phyloP scores from a whole-genome alignment of 2,329 filamentous ascomycete genomes.

The Dactylonectria estremocensis region DNA sequence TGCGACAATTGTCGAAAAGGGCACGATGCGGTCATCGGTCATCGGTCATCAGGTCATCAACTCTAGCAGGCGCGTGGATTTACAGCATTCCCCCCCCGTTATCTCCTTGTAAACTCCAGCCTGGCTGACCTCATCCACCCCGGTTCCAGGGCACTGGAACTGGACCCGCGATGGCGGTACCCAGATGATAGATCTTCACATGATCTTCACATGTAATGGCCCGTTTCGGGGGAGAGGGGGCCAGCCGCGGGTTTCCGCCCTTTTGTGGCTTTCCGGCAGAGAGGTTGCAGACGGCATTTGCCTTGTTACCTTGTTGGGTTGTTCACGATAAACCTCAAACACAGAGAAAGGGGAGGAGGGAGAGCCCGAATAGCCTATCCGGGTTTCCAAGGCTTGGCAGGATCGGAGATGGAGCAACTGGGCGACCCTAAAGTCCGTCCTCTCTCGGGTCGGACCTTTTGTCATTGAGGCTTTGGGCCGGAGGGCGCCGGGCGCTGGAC shows the following conservation, averaged over 20 bases:
- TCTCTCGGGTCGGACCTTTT: constrained; percentile 15
- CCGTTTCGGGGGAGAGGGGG: neutral
- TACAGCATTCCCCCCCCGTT: constrained; percentile 17
- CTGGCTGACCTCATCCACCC: constrained; percentile 1
- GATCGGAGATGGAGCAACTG: constrained; percentile 1
- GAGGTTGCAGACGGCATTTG: constrained; percentile 7
- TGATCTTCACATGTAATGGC: constrained; percentile 19
- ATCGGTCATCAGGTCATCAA: constrained; percentile 1
- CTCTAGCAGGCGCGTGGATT: neutral
- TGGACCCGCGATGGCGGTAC: constrained; percentile 16
- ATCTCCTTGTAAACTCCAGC: constrained; percentile 26
- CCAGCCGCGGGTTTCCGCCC: neutral
- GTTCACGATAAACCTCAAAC: neutral
- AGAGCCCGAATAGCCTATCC: constrained; percentile 1
- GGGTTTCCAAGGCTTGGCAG: neutral
- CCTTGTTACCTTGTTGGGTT: neutral
- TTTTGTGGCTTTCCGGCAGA: constrained; percentile 3
- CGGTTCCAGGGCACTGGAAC: constrained; percentile 11
- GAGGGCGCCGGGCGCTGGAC: constrained; percentile 3
- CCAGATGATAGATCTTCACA: too few species aligned
- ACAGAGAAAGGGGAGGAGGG: neutral
- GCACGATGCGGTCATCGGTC: constrained; percentile 21
- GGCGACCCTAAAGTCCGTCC: constrained; percentile 5
- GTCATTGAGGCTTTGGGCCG: constrained; percentile 5
- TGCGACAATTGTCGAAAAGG: constrained; percentile 8